These are phyloP conservation scores for Flaveria trinervia DNA, from an alignment of 129 eudicot genomes.

Conservation along the genomic window DNA sequence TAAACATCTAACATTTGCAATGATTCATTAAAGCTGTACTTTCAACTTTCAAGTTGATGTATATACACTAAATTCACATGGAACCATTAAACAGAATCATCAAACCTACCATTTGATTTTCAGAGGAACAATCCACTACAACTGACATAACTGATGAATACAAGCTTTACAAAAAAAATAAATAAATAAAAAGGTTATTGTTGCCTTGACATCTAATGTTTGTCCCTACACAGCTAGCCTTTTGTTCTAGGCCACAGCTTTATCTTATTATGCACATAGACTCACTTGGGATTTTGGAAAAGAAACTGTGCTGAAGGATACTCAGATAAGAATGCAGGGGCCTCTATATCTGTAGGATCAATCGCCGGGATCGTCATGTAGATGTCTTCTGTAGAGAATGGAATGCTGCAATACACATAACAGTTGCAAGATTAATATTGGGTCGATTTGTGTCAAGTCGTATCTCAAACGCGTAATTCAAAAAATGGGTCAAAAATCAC, in stretches of 20 bases:
- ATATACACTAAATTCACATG: background rate
- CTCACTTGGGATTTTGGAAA: constrained; percentile 48
- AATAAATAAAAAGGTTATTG: constrained; percentile 10
- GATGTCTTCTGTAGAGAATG: constrained; percentile 92
- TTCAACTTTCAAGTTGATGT: background rate
- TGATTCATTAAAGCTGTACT: background rate
- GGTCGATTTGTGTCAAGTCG: background rate
- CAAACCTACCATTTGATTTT: background rate
- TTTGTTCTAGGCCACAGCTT: constrained; percentile 7
- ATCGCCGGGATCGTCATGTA: constrained; percentile 84
- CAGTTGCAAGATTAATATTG: background rate
- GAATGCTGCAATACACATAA: constrained; percentile 63
- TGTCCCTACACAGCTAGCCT: constrained; percentile 25
- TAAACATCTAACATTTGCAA: constrained; percentile 18
- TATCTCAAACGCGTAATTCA: background rate
- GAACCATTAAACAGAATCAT: background rate
- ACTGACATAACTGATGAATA: constrained; percentile 24
- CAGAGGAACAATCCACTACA: constrained; percentile 13
- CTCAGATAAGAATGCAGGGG: constrained; percentile 68
- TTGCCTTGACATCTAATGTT: constrained; percentile 16
- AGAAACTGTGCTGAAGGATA: constrained; percentile 70
- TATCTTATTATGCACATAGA: background rate
- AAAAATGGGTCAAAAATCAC: background rate
- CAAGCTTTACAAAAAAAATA: constrained; percentile 41
- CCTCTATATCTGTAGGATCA: constrained; percentile 73